Percentiles rank a stretch among this genome's conserved stretches.
These are phyloP conservation scores for Sanguinoderma infundibulare DNA, from an alignment of 1,284 basidiomycete genomes.

Conservation along the genomic window DNA sequence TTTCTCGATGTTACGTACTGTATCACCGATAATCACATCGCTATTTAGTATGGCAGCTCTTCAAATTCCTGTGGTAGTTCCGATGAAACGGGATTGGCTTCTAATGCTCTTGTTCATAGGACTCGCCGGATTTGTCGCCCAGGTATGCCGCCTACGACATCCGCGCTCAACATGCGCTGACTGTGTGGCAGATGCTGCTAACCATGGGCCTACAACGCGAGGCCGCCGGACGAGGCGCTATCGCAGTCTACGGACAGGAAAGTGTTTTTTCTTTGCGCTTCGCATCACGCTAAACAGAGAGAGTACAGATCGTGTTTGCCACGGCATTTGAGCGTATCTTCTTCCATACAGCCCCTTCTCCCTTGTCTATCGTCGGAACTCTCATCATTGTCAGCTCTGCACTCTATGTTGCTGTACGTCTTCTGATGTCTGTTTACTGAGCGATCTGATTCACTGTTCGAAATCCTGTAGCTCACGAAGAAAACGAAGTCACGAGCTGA, in stretches of 20 bases:
- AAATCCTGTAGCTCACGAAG: conserved; percentile 11
- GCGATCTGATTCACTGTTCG: background rate
- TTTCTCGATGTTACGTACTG: background rate
- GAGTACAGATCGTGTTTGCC: conserved; percentile 67
- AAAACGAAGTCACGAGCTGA: conserved; percentile 29
- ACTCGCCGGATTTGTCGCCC: conserved; percentile 63
- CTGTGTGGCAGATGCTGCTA: conserved; percentile 46
- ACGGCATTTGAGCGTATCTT: conserved; percentile 62
- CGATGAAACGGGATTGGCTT: conserved; percentile 51
- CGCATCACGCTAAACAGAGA: background rate
- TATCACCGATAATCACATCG: background rate
- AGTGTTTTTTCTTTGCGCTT: background rate
- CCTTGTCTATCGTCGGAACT: conserved; percentile 60
- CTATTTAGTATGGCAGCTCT: conserved; percentile 47
- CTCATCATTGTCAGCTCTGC: conserved; percentile 63
- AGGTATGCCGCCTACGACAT: conserved; percentile 38
- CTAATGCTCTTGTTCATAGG: conserved; percentile 51
- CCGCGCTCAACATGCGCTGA: background rate
- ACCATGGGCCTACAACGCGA: conserved; percentile 71
- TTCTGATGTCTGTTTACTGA: background rate
- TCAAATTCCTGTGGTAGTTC: conserved; percentile 48
- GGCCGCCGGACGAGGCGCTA: conserved; percentile 61
- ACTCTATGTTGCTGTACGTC: conserved; percentile 58
- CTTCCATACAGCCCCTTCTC: conserved; percentile 56
- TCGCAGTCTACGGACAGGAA: conserved; percentile 68